These are phyloP conservation scores for Globisporangium rhizosaccharum DNA, from an alignment of 352 stramenopile species.

Conservation along the genomic window DNA sequence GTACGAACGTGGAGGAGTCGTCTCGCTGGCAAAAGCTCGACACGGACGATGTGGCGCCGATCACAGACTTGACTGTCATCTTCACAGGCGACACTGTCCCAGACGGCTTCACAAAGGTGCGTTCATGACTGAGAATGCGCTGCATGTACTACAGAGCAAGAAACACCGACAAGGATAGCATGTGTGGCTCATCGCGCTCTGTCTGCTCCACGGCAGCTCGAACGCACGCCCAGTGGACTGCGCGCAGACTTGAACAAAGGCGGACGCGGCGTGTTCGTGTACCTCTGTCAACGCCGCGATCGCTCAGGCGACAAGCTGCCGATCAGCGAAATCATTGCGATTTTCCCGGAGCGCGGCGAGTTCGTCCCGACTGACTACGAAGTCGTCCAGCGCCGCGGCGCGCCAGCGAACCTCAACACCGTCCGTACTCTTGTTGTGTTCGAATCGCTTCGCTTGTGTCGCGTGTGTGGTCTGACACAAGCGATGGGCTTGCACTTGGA, in stretches of 20 bases:
- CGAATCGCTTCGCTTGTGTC: too few species aligned
- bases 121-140: background rate
- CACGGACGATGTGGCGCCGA: constrained; percentile 33
- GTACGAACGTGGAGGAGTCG: constrained; percentile 1
- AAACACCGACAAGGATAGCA: background rate
- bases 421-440: constrained; percentile 20
- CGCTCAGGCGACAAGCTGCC: constrained; percentile 36
- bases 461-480: background rate
- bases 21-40: constrained; percentile 50
- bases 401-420: constrained; percentile 69
- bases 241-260: constrained; percentile 81
- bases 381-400: constrained; percentile 48
- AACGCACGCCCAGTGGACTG: constrained; percentile 63
- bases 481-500: background rate
- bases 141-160: background rate
- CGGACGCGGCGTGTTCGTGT: constrained; percentile 70
- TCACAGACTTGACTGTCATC: constrained; percentile 72
- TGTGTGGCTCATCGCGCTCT: background rate
- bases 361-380: constrained; percentile 78
- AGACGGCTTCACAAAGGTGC: constrained; percentile 69
- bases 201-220: constrained; percentile 33
- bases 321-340: constrained; percentile 71
- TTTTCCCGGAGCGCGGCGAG: constrained; percentile 75
- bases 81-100: constrained; percentile 70
- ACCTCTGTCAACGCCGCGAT: constrained; percentile 65